Conservation (phyloP, 257 asterid genomes). For the Jasminum sambac region DNA sequence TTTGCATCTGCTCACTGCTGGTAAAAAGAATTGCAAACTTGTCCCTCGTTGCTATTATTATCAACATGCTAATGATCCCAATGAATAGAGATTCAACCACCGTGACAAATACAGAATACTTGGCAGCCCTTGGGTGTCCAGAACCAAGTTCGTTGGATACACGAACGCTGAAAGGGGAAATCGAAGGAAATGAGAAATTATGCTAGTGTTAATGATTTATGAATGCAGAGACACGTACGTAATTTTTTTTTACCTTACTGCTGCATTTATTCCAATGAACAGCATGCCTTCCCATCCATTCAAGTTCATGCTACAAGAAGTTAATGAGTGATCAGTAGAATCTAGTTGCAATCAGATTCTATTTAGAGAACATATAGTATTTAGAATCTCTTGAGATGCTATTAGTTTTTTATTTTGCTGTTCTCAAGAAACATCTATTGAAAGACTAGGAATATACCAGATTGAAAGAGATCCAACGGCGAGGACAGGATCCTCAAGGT, state of each 20-base stretch:
- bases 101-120: constrained; percentile 69
- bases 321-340: not conserved
- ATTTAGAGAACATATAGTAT: no score
- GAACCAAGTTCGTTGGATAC: constrained; percentile 94
- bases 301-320: constrained; percentile 75
- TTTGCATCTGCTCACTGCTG: constrained; percentile 68
- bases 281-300: constrained; percentile 99
- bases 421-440: no score
- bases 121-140: constrained; percentile 86
- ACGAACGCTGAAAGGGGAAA: constrained; percentile 53
- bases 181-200: not conserved
- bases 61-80: constrained; percentile 67
- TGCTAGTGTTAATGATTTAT: not conserved
- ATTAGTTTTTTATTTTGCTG: no score
- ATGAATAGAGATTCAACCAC: constrained; percentile 62
- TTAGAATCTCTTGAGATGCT: no score
- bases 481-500: constrained; percentile 79
- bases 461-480: constrained; percentile 97
- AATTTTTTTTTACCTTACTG: constrained; percentile 58
- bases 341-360: not conserved
- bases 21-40: constrained; percentile 75
- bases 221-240: not conserved
- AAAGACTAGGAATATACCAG: constrained; percentile 46
- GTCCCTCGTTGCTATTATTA: constrained; percentile 58
- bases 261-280: constrained; percentile 93